Percentiles rank a stretch among this genome's conserved stretches.
These are phyloP conservation scores for Rhizopus stolonifer DNA, from an alignment of 371 early-diverging fungal genomes.

Conservation along the genomic window DNA sequence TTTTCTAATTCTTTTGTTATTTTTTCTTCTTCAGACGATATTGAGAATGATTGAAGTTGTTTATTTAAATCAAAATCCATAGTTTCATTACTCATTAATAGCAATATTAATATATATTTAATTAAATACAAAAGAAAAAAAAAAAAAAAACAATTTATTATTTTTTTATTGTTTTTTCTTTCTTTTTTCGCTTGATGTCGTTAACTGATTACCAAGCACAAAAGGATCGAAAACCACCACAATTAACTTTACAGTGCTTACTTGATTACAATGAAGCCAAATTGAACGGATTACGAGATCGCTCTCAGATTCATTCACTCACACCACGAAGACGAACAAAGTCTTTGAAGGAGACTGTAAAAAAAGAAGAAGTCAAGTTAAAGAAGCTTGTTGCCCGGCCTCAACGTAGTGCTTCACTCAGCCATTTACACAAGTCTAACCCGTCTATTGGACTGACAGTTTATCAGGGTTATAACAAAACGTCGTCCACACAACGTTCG, in stretches of 20 bases:
- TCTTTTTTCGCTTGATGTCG: too few species aligned
- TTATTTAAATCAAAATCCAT: not conserved
- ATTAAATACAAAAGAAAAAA: too few species aligned
- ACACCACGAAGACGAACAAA: not conserved
- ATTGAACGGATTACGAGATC: too few species aligned
- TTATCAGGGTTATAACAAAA: slow-evolving; percentile 21
- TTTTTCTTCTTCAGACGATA: slow-evolving; percentile 21
- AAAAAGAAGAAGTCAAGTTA: not conserved
- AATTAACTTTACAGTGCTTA: too few species aligned
- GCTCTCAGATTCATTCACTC: not conserved
- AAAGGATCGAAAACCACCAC: too few species aligned
- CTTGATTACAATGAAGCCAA: too few species aligned
- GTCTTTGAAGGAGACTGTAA: not conserved
- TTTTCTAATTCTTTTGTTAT: slow-evolving; percentile 5
- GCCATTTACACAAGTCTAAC: slow-evolving; percentile 1
- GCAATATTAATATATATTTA: not conserved
- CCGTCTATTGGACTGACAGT: slow-evolving; percentile 6
- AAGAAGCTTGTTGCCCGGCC: not conserved
- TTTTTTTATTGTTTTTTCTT: too few species aligned
- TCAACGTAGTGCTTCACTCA: not conserved
- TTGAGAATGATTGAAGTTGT: slow-evolving; percentile 9
- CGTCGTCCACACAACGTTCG: slow-evolving; percentile 16
- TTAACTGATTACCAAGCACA: too few species aligned
- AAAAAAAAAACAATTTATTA: too few species aligned
- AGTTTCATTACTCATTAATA: not conserved